Conservation (phyloP, 2,329 filamentous ascomycete genomes). For the Colletotrichum euphorbiae region DNA sequence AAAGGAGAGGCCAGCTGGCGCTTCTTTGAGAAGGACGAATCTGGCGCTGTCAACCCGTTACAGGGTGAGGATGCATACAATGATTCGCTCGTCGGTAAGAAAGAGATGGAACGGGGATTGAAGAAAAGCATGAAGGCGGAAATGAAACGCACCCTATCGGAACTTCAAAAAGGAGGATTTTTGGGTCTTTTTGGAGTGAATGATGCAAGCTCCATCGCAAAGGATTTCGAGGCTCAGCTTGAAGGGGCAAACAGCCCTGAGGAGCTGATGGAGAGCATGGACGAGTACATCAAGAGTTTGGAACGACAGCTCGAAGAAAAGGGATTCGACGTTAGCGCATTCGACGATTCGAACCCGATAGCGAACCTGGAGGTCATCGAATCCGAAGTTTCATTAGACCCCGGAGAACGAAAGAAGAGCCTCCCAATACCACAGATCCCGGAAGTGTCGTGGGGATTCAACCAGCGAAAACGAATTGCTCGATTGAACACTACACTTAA, state of each 20-base stretch:
- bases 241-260: conserved; percentile 47
- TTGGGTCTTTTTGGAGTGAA: conserved; percentile 53
- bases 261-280: conserved; percentile 48
- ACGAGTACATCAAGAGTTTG: conserved; percentile 52
- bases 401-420: conserved; percentile 22
- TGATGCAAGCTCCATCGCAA: conserved; percentile 60
- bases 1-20: conserved; percentile 48
- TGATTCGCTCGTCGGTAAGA: conserved; percentile 50
- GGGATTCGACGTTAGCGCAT: conserved; percentile 31
- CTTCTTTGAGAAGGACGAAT: conserved; percentile 61
- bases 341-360: conserved; percentile 33
- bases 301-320: conserved; percentile 41
- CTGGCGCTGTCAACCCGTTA: conserved; percentile 53
- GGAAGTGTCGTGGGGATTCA: conserved; percentile 51
- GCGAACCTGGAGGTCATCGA: conserved; percentile 35
- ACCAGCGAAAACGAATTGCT: conserved; percentile 53
- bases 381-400: conserved; percentile 41
- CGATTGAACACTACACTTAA: conserved; percentile 50
- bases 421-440: conserved; percentile 50
- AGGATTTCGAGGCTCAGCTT: conserved; percentile 36
- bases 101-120: conserved; percentile 46
- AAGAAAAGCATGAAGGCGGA: conserved; percentile 42
- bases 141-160: conserved; percentile 46
- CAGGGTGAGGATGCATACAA: conserved; percentile 54
- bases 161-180: conserved; percentile 42